Evolutionary conservation across 2,329 filamentous ascomycete species (phyloP).

Genomic region (Chaetomium strumarium): DNA sequence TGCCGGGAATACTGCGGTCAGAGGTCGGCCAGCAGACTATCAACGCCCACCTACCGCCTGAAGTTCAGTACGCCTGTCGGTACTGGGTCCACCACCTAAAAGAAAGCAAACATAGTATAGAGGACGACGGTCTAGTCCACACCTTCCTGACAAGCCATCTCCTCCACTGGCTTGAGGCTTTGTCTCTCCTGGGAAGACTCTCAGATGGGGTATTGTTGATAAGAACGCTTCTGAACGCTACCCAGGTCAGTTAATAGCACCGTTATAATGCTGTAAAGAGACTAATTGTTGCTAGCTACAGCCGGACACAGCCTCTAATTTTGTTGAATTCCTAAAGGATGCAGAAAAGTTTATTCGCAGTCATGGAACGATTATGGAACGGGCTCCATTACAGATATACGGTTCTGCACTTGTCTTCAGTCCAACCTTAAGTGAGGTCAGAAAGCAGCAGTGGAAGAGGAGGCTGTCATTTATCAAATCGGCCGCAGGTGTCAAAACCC

Average conservation of each 20-base stretch:
- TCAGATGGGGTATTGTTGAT: conserved; percentile 4
- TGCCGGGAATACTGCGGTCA: conserved; percentile 23
- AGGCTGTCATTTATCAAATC: too few species aligned
- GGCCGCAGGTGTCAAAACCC: too few species aligned
- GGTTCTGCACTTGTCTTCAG: conserved; percentile 5
- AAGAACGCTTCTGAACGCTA: background rate
- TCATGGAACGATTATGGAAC: background rate
- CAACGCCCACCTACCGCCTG: conserved; percentile 23
- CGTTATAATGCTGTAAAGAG: background rate
- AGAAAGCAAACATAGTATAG: background rate
- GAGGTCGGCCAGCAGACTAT: conserved; percentile 24
- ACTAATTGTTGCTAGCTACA: background rate
- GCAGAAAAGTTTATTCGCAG: background rate
- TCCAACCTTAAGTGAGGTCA: background rate
- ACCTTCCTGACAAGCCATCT: conserved; percentile 7
- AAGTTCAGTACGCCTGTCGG: conserved; percentile 34
- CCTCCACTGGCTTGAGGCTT: conserved; percentile 15
- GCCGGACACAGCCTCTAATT: background rate
- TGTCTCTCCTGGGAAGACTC: conserved; percentile 6
- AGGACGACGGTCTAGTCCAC: conserved; percentile 2
- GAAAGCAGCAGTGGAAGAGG: too few species aligned
- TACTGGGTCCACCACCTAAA: conserved; percentile 10
- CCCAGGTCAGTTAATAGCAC: background rate
- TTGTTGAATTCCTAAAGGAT: conserved; percentile 4
- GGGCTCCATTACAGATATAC: conserved; percentile 8